A percentile compares a stretch with the other conserved stretches of the same genome.
Conservation (phyloP, 2,329 filamentous ascomycete genomes). For the Xylariomycetidae sp. region DNA sequence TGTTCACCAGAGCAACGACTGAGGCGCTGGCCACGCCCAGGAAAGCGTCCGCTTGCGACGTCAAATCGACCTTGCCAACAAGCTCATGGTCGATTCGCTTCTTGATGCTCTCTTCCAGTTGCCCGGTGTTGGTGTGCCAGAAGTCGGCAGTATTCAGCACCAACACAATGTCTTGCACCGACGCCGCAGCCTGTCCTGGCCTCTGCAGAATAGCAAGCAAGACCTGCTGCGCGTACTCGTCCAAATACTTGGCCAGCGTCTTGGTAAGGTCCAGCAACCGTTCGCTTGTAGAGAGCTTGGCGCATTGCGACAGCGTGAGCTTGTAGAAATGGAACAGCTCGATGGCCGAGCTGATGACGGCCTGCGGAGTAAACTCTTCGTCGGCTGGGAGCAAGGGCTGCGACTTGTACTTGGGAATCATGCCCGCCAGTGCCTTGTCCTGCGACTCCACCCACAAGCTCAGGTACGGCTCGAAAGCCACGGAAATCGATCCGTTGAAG, state of each 20-base stretch:
- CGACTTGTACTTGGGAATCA: slow-evolving; percentile 82
- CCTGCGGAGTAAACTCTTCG: slow-evolving; percentile 86
- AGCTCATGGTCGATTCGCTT: slow-evolving; percentile 79
- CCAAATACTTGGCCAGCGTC: slow-evolving; percentile 86
- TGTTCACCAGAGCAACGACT: slow-evolving; percentile 75
- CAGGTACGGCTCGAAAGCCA: slow-evolving; percentile 94
- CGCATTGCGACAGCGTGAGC: slow-evolving; percentile 85
- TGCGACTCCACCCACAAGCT: slow-evolving; percentile 97
- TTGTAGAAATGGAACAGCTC: slow-evolving; percentile 98
- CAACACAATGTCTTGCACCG: slow-evolving; percentile 70
- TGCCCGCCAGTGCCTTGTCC: slow-evolving; percentile 74
- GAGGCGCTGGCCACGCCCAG: slow-evolving; percentile 89
- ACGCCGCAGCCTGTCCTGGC: slow-evolving; percentile 46
- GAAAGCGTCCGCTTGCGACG: slow-evolving; percentile 90
- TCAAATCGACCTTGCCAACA: slow-evolving; percentile 72
- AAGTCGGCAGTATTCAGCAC: slow-evolving; percentile 97
- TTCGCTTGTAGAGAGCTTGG: slow-evolving; percentile 88
- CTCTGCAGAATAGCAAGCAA: slow-evolving; percentile 63
- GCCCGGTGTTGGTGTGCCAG: slow-evolving; percentile 87
- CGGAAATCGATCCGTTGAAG: slow-evolving; percentile 88
- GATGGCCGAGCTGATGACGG: slow-evolving; percentile 88
- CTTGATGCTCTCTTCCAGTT: slow-evolving; percentile 92
- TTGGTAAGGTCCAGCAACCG: slow-evolving; percentile 77
- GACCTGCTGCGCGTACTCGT: slow-evolving; percentile 92
- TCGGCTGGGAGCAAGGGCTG: slow-evolving; percentile 76